Conservation (phyloP, 2,329 filamentous ascomycete species). For the Eutypella sp. region DNA sequence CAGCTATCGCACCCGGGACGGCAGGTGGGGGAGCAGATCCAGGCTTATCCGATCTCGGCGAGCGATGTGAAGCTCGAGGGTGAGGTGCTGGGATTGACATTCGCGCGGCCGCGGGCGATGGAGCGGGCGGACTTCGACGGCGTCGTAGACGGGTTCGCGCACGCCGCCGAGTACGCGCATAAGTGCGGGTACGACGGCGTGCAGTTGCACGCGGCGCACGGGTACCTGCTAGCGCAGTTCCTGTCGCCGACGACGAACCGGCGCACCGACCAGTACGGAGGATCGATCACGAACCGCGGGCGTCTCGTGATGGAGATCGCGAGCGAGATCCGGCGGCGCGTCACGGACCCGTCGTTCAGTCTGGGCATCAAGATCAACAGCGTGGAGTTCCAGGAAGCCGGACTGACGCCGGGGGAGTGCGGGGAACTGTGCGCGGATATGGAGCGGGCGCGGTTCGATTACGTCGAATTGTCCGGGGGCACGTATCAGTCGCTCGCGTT, state of each 20-base stretch:
- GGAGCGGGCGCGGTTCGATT: conserved; percentile 52
- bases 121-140: conserved; percentile 12
- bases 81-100: conserved; percentile 40
- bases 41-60: conserved; percentile 34
- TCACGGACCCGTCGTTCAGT: conserved; percentile 37
- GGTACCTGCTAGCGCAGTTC: conserved; percentile 55
- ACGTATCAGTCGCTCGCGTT: conserved; percentile 50
- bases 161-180: conserved; percentile 18
- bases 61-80: conserved; percentile 34
- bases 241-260: conserved; percentile 45
- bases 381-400: conserved; percentile 47
- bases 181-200: conserved; percentile 31
- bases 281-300: conserved; percentile 42
- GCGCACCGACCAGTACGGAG: conserved; percentile 53
- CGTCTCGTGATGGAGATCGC: conserved; percentile 49
- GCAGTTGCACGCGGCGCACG: conserved; percentile 47
- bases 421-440: conserved; percentile 50
- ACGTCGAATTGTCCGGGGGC: conserved; percentile 64
- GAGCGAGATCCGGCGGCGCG: conserved; percentile 31
- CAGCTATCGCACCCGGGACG: conserved; percentile 61
- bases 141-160: conserved; percentile 13
- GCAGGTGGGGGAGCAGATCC: conserved; percentile 34
- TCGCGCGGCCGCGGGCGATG: conserved; percentile 30
- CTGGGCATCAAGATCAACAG: conserved; percentile 54
- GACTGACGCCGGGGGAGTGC: conserved; percentile 19